These are phyloP conservation scores for Eucalyptus decipiens DNA, from an alignment of 345 rosid genomes.

Conservation along the genomic window DNA sequence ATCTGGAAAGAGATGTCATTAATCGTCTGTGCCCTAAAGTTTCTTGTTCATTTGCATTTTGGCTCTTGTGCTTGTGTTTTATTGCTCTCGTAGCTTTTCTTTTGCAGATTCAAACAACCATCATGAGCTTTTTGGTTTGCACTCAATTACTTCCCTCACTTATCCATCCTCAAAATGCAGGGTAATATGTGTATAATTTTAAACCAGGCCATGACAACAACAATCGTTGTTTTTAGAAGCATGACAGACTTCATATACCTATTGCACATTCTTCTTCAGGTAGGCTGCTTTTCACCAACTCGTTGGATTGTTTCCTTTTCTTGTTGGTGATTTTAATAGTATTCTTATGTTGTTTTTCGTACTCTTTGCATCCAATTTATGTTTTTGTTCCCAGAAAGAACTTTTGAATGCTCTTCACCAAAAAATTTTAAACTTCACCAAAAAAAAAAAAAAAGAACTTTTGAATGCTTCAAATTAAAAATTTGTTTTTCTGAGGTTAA, in stretches of 20 bases:
- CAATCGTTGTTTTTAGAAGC: constrained; percentile 42
- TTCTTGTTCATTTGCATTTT: background rate
- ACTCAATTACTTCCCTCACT: background rate
- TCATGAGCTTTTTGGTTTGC: background rate
- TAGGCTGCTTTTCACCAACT: constrained; percentile 2
- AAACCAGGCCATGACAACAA: constrained; percentile 27
- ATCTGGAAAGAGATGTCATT: background rate
- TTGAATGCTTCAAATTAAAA: background rate
- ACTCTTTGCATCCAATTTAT: background rate
- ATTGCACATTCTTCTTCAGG: constrained; percentile 79
- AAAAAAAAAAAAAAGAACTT: too few species aligned
- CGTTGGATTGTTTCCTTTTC: background rate
- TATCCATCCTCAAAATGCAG: constrained; percentile 22
- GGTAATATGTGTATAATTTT: constrained; percentile 38
- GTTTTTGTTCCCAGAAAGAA: background rate
- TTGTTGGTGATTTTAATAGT: background rate
- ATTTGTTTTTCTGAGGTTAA: background rate
- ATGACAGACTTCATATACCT: constrained; percentile 55
- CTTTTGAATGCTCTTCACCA: background rate
- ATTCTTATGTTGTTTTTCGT: background rate
- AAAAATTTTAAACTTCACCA: too few species aligned
- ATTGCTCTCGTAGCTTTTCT: background rate
- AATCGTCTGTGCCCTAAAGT: background rate
- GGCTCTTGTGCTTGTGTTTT: background rate
- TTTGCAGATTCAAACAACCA: background rate